These are phyloP conservation scores for Colletotrichum gloeosporioides DNA, from an alignment of 2,329 filamentous ascomycete species.

Conservation along the genomic window DNA sequence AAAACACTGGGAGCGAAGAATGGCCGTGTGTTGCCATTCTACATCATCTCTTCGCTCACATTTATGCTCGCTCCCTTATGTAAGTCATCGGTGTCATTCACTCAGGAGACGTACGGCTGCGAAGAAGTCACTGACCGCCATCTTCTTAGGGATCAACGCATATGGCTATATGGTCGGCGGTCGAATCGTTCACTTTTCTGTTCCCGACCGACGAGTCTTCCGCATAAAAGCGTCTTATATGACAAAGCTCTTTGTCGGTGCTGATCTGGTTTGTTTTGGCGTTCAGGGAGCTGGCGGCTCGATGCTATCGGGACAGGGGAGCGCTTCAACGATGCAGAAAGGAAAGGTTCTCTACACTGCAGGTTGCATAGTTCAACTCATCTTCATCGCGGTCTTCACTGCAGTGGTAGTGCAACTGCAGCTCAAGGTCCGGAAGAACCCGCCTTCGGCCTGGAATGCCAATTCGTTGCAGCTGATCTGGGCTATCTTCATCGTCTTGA, in stretches of 20 bases:
- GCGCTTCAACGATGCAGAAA: background rate
- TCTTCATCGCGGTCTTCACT: background rate
- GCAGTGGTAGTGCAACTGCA: background rate
- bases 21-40: background rate
- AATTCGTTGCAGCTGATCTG: background rate
- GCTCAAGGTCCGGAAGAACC: background rate
- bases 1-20: background rate
- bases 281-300: background rate
- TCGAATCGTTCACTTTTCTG: background rate
- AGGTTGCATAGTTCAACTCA: background rate
- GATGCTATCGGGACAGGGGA: background rate
- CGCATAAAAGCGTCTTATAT: background rate
- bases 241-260: background rate
- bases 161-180: background rate
- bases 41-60: background rate
- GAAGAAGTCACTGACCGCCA: background rate
- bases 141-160: background rate
- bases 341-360: background rate
- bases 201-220: background rate
- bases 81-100: background rate
- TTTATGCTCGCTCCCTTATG: background rate
- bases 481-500: background rate
- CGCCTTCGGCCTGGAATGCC: background rate
- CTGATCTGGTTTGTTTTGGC: background rate
- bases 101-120: background rate